Percentiles rank a stretch among this genome's conserved stretches.
Conservation (phyloP, 1,284 basidiomycete genomes). For the Papiliotrema flavescens region DNA sequence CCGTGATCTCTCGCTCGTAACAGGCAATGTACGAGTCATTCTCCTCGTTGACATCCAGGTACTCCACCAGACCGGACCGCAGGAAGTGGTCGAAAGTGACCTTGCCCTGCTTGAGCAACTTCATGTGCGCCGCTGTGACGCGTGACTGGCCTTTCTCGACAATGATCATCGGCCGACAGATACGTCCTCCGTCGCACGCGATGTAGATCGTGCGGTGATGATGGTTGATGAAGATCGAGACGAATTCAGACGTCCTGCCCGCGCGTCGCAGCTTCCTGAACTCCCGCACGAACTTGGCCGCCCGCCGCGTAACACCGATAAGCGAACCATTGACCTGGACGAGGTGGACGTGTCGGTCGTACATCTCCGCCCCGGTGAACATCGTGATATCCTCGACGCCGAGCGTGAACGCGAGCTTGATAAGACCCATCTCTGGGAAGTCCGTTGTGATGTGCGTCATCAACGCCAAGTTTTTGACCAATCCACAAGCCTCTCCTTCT, state of each 20-base stretch:
- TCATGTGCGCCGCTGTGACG: constrained; percentile 78
- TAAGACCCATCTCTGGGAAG: constrained; percentile 92
- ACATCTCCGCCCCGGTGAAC: constrained; percentile 93
- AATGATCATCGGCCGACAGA: constrained; percentile 97
- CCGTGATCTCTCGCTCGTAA: constrained; percentile 83
- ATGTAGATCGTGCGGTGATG: constrained; percentile 96
- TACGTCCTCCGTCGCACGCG: constrained; percentile 94
- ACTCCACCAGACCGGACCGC: constrained; percentile 93
- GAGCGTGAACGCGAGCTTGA: constrained; percentile 84
- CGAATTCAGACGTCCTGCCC: constrained; percentile 91
- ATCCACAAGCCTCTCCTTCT: constrained; percentile 97
- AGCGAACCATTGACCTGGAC: constrained; percentile 98
- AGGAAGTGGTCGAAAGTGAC: constrained; percentile 95
- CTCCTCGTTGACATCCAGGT: constrained; percentile 99
- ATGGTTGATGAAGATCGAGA: constrained; percentile 93
- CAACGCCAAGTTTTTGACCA: constrained; percentile 97
- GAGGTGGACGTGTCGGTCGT: constrained; percentile 83
- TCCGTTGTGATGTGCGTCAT: constrained; percentile 99
- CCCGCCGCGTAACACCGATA: constrained; percentile 85
- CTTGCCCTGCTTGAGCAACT: constrained; percentile 72
- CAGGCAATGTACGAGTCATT: constrained; percentile 97
- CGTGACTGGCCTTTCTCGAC: constrained; percentile 78
- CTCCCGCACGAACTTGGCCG: constrained; percentile 78
- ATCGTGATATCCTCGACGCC: constrained; percentile 96
- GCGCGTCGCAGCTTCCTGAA: constrained; percentile 91